Base-by-base conservation (phyloP, 106 monocot genomes). In the Amphibolis antarctica region DNA sequence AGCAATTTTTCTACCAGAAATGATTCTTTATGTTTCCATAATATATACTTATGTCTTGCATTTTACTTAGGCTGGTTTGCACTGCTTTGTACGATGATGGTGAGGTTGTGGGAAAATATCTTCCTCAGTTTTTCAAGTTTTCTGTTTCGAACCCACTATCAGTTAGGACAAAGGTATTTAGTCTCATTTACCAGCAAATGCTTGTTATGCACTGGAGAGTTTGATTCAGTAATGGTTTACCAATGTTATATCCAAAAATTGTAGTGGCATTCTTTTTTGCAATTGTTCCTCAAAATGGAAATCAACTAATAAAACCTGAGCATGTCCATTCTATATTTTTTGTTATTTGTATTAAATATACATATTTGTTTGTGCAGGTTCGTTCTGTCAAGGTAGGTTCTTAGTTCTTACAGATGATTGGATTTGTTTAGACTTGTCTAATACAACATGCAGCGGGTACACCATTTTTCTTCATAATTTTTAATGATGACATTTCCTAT, bases 51-150 rank as follows among this genome's bases (percentile, higher is more conserved):
- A 44, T 49, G 18, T 63, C 42, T 10, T 63, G 44, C 30, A 43
- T 50, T 49, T 25, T 59, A 66, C 69, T 49, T 69, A 96, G 94
- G 82, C 89, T 96, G 81, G 89, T 90, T 74, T 96, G 94, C 73
- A 82, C 84, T 69, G 94, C 94, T 70, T 61, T 84, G 60, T 96
- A 96, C 79, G 86, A 84, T 80, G 94, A 89, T 64, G 94, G 89
- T 23, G 94, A 90, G 42, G 76, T 84, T 57, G 94, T 86, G 69
- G 77, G 89, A 14, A 96, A 96, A 79, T 96, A 90, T 84, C 94
- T 96, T 67, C 89, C 94, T 28, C 94, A 96, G 63, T 90, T 86
- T 75, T 96, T 96, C 74, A 96, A 96, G 77, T 96, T 96, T 64
- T 64, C 76, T 57, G 94, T 90, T 63, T 75, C 86, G 45, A 96